Evolutionary conservation across 345 rosid species (phyloP), one percentile per base, ranked within the genome.

Genomic region (Psidium friedrichsthalianum): DNA sequence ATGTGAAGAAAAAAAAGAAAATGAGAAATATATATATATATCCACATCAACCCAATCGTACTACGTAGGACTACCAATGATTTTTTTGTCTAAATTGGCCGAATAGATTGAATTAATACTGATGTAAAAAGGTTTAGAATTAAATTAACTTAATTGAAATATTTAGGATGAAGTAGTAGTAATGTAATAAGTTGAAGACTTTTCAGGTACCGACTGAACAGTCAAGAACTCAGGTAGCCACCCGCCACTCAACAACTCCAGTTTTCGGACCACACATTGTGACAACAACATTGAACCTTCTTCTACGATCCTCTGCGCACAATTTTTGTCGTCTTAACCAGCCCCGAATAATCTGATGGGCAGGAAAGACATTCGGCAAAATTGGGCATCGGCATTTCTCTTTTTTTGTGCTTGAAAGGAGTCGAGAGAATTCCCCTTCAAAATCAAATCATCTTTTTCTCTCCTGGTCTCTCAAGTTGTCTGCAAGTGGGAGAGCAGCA

Each of bases 101-200:
- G 2, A 51, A 11, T 51, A 51, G 14, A 11, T 14, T 51, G 14
- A 51, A 11, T 51, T 11, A 14, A 8, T 51, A 11, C 1, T 14
- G 52, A 51, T 51, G 14, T 2, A 10, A 51, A 51, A 10, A 51
- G 14, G 0, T 11, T 51, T 11, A 51, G 13, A 13, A 51, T 8
- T 0, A 11, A 51, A 51, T 51, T 51, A 51, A 51, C 3, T 2
- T 8, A 51, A 11, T 11, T 51, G 2, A 51, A 49, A 51, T 11
- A 1, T 51, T 11, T 51, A 51, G 0, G 52, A 51, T 51, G 4
- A 51, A 51, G 11, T 51, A 11, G 1, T 3, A 51, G 1, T 8
- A 11, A 11, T 9, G 3, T 2, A 49, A 0, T n/a, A 61, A 3
- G 15, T 0, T 15, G 15, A 61, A 18, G 1, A 15, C 0, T 10